Conservation (phyloP, 192 early-diverging fungal species). For the Mortierella hygrophila region DNA sequence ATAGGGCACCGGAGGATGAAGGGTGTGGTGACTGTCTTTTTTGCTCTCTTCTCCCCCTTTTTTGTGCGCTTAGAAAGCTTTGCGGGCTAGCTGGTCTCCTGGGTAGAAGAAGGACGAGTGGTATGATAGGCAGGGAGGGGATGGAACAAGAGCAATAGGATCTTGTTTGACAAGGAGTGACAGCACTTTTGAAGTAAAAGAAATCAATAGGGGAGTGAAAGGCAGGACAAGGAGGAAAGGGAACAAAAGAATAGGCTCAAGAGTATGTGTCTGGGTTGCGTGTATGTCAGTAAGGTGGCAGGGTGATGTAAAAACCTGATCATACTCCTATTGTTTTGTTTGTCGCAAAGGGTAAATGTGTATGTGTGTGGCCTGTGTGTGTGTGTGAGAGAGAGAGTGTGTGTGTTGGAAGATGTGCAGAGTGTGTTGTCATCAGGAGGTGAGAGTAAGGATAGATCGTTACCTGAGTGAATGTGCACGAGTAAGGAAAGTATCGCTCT, state of each 20-base stretch:
- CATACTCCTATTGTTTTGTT: neutral
- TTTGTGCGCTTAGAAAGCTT: neutral
- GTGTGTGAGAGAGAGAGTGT: neutral
- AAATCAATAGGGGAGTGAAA: neutral
- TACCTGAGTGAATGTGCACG: neutral
- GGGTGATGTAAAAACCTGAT: neutral
- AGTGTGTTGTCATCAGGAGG: conserved; percentile 1
- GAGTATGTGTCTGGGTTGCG: neutral
- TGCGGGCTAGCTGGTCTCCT: neutral
- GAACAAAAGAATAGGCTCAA: neutral
- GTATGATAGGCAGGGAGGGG: conserved; percentile 4
- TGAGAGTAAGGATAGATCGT: neutral
- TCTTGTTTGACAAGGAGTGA: neutral
- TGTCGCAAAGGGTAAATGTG: neutral
- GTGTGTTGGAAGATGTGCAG: neutral
- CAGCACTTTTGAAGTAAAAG: neutral
- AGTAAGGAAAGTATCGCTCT: neutral
- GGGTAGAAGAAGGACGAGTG: neutral
- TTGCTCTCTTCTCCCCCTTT: neutral
- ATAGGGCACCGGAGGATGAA: neutral
- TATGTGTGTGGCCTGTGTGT: neutral
- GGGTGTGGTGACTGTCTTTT: neutral
- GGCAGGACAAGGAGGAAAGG: neutral
- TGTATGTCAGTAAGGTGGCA: neutral
- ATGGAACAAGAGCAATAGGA: conserved; percentile 2